phyloP scores from a whole-genome alignment of 1,139 yeast genomes.

The Saccharomyces hybrid region DNA sequence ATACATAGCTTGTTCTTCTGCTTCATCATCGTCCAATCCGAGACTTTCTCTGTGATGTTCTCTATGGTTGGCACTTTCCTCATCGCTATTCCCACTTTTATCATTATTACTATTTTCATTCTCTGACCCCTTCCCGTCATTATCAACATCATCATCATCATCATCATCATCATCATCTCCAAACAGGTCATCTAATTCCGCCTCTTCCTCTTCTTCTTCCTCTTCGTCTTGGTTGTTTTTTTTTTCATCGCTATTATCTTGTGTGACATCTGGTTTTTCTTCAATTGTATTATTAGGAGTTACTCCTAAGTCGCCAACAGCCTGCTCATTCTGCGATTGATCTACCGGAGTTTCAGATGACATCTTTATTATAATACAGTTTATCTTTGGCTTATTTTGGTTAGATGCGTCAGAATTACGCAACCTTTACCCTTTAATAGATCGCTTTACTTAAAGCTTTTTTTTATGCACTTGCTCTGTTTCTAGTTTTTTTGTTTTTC shows the following conservation, averaged over 20 bases:
- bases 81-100: conserved; percentile 19
- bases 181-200: conserved; percentile 37
- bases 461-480: background rate
- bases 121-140: conserved; percentile 6
- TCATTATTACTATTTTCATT: conserved; percentile 2
- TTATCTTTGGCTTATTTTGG: background rate
- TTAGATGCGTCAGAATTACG: background rate
- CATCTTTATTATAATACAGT: background rate
- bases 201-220: conserved; percentile 10
- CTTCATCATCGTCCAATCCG: conserved; percentile 24
- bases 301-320: background rate
- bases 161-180: conserved; percentile 47
- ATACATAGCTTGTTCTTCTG: conserved; percentile 32
- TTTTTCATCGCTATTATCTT: background rate
- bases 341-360: background rate
- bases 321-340: background rate
- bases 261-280: conserved; percentile 1
- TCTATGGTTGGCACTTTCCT: conserved; percentile 16
- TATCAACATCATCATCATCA: conserved; percentile 42
- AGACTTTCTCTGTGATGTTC: conserved; percentile 13
- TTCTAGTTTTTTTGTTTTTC: background rate
- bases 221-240: background rate
- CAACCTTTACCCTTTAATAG: background rate
- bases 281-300: background rate
- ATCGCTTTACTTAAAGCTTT: background rate